A percentile compares a stretch with the other conserved stretches of the same genome.
Evolutionary conservation across 1,284 basidiomycete species (phyloP).

Genomic region (Ceratobasidium sp.): DNA sequence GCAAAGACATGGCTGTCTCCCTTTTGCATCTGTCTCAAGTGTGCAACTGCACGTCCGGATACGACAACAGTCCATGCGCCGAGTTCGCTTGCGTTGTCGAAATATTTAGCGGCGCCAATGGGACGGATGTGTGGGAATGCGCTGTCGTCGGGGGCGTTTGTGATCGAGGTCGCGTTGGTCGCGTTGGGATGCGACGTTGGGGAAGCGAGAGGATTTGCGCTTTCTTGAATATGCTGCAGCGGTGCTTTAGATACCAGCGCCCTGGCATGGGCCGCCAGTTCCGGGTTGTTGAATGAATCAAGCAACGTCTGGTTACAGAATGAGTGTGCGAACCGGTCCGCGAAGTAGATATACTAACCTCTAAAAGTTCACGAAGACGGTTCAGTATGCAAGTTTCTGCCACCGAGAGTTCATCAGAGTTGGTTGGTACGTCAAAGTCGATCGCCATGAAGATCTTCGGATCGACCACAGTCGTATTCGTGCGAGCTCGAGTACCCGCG

Average conservation of each 20-base stretch:
- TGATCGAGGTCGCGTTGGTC: background rate
- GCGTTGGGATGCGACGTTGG: background rate
- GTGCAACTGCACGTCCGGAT: constrained; percentile 16
- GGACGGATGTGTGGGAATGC: constrained; percentile 28
- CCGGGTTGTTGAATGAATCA: background rate
- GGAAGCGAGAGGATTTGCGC: background rate
- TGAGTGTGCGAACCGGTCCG: background rate
- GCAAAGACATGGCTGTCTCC: constrained; percentile 33
- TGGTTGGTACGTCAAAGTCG: constrained; percentile 8
- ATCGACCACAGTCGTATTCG: constrained; percentile 14
- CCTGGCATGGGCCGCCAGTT: constrained; percentile 7
- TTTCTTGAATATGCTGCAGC: background rate
- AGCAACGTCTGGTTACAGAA: constrained; percentile 5
- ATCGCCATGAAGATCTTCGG: constrained; percentile 15
- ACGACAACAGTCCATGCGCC: constrained; percentile 38
- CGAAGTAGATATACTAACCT: background rate
- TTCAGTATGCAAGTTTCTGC: background rate
- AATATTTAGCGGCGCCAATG: constrained; percentile 29
- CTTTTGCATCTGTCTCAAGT: constrained; percentile 35
- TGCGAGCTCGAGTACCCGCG: constrained; percentile 1
- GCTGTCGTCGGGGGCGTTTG: background rate
- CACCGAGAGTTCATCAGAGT: background rate
- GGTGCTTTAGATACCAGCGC: constrained; percentile 4
- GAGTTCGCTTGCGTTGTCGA: constrained; percentile 9
- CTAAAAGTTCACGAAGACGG: background rate